A percentile compares a stretch with the other conserved stretches of the same genome.
phyloP scores from a whole-genome alignment of 768 basidiomycete species.

The Cytidiella melzeri region DNA sequence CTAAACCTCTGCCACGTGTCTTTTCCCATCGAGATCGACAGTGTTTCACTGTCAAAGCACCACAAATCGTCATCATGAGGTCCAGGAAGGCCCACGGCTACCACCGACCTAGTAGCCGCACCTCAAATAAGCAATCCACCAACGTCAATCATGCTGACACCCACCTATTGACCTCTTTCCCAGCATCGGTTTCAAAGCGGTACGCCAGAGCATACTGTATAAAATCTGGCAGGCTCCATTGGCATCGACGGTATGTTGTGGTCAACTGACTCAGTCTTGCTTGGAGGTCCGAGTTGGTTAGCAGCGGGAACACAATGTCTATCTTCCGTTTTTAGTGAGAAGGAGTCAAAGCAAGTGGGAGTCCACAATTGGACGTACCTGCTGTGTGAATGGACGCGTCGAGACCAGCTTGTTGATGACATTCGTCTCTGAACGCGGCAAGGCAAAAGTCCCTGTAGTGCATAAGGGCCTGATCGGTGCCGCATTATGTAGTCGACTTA shows the following conservation, averaged over 20 bases:
- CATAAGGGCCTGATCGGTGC: too few relatives aligned
- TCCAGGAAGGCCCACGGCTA: constrained; percentile 14
- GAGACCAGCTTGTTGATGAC: neutral
- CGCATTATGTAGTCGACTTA: too few relatives aligned
- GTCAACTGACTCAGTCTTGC: constrained; percentile 34
- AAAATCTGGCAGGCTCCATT: constrained; percentile 38
- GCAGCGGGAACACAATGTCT: neutral
- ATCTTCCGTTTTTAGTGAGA: neutral
- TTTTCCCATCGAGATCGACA: constrained; percentile 50
- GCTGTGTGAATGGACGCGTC: neutral
- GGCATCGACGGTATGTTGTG: constrained; percentile 40
- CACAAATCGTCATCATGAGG: constrained; percentile 46
- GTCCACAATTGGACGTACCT: neutral
- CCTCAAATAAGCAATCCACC: too few relatives aligned
- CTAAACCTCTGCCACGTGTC: constrained; percentile 57
- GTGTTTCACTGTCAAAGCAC: constrained; percentile 54
- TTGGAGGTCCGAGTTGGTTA: constrained; percentile 24
- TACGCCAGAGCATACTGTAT: constrained; percentile 30
- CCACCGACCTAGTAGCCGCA: constrained; percentile 2
- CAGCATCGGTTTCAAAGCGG: too few relatives aligned
- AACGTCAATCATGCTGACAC: too few relatives aligned
- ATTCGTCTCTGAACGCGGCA: neutral
- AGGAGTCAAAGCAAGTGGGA: neutral
- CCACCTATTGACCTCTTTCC: too few relatives aligned
- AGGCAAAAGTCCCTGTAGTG: too few relatives aligned